phyloP scores from a whole-genome alignment of 768 basidiomycete species.

The Strobilomyces echinocephalus region DNA sequence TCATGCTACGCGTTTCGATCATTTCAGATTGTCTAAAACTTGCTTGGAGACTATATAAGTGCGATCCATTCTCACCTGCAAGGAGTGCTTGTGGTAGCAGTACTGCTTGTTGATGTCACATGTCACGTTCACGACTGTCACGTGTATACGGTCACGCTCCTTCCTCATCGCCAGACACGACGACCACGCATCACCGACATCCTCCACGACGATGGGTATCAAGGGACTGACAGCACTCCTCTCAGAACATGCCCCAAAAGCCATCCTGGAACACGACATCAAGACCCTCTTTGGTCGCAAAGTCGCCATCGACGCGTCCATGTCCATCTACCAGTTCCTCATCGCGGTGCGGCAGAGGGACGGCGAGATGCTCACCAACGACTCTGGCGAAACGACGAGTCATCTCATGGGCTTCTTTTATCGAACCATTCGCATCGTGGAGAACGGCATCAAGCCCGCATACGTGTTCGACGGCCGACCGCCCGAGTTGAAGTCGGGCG shows the following conservation, averaged over 20 bases:
- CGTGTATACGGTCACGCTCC: constrained; percentile 13
- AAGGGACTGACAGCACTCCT: constrained; percentile 91
- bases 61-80: too few relatives aligned
- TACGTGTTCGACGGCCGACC: constrained; percentile 99
- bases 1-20: background rate
- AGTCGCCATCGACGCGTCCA: constrained; percentile 97
- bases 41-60: too few relatives aligned
- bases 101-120: too few relatives aligned
- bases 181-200: background rate
- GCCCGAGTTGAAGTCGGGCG: constrained; percentile 93
- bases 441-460: constrained; percentile 96
- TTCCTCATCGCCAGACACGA: background rate
- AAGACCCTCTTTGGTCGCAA: constrained; percentile 97
- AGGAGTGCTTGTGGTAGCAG: too few relatives aligned
- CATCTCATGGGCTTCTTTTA: constrained; percentile 99
- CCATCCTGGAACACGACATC: constrained; percentile 88
- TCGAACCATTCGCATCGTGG: constrained; percentile 93
- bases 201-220: constrained; percentile 65
- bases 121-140: constrained; percentile 8
- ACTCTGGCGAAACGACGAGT: constrained; percentile 96
- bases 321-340: constrained; percentile 96
- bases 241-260: constrained; percentile 82
- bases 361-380: constrained; percentile 94
- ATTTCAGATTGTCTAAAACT: too few relatives aligned
- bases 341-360: constrained; percentile 96